Evolutionary conservation across 768 basidiomycete genomes (phyloP).

Genomic region (Boletellus ananiceps): DNA sequence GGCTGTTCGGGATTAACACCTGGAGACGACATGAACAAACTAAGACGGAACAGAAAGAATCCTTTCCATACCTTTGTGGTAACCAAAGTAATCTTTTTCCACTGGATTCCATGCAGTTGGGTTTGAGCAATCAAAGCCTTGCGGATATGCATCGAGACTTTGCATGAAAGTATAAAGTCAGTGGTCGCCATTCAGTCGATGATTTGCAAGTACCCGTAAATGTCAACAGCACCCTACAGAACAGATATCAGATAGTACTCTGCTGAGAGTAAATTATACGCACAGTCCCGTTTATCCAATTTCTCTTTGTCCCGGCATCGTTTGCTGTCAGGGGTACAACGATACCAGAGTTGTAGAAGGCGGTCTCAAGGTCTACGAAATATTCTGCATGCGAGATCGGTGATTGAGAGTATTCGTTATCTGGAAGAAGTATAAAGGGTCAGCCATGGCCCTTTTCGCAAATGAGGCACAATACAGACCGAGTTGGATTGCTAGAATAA

Average conservation of each 20-base stretch:
- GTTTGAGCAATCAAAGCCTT: conserved; percentile 77
- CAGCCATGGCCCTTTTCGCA: not conserved
- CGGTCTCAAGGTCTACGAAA: conserved; percentile 56
- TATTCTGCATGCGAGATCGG: conserved; percentile 45
- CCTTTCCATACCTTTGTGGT: conserved; percentile 42
- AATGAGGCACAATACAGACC: conserved; percentile 33
- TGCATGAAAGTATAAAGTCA: not conserved
- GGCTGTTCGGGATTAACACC: conserved; percentile 47
- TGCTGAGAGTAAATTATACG: conserved; percentile 13
- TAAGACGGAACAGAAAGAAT: not conserved
- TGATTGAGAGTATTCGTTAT: conserved; percentile 70
- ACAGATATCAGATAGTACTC: conserved; percentile 1
- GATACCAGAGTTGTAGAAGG: conserved; percentile 51
- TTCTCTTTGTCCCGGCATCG: conserved; percentile 52
- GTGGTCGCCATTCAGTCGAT: not conserved
- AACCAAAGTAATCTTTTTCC: conserved; percentile 57
- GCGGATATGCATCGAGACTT: conserved; percentile 70
- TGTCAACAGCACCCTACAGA: conserved; percentile 63
- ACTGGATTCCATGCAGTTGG: conserved; percentile 63
- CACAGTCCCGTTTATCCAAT: conserved; percentile 71
- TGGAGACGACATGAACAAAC: conserved; percentile 34
- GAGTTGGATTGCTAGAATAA: conserved; percentile 46
- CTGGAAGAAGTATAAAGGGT: conserved; percentile 30
- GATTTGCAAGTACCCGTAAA: conserved; percentile 46
- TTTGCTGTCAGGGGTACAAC: conserved; percentile 74